Evolutionary conservation across 2,329 filamentous ascomycete species (phyloP), one percentile per base, ranked within the genome.

Genomic region (Epichloe gansuensis): DNA sequence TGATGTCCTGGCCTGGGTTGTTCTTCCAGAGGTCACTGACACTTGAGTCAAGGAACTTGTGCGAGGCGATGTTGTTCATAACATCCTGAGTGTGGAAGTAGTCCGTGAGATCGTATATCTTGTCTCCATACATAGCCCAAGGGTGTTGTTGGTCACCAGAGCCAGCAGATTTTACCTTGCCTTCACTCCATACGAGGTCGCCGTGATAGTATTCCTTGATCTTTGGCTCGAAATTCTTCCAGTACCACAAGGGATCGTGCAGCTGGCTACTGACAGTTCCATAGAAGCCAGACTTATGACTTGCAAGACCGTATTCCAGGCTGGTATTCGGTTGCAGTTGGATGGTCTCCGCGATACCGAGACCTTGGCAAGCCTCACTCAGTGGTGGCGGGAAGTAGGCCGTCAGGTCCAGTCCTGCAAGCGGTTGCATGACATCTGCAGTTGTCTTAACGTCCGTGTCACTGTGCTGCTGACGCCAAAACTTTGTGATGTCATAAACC

Each of bases 401-500:
- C 58, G 93, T 87, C 58, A 98, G 71, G 59, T 90, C 82, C 59
- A 81, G 62, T 35, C 93, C 93, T 40, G 81, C 87, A 57, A 95
- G 83, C 2, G 81, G 81, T 56, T 80, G 63, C 93, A 98, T 97
- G 51, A 74, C 68, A 1, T 75, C 71, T 4, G 71, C 73, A 1
- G 74, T 77, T 0, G 82, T 84, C 53, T 83, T 73, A 49, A 78
- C 80, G 47, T 66, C 68, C 0, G 60, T 82, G 62, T 94, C 89
- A 64, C 88, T 91, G 71, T 98, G 93, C 53, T 94, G 80, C 23
- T 78, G 70, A 62, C 78, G 87, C 81, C 85, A 96, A 66, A 95
- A 98, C 52, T 90, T 87, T 50, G 83, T 80, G 44, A 98, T 81
- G 61, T 98, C 93, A 69, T 97, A 98, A 35, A 97, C 91, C 42